Conservation (phyloP, 345 rosid genomes). For the Gossypium australe region DNA sequence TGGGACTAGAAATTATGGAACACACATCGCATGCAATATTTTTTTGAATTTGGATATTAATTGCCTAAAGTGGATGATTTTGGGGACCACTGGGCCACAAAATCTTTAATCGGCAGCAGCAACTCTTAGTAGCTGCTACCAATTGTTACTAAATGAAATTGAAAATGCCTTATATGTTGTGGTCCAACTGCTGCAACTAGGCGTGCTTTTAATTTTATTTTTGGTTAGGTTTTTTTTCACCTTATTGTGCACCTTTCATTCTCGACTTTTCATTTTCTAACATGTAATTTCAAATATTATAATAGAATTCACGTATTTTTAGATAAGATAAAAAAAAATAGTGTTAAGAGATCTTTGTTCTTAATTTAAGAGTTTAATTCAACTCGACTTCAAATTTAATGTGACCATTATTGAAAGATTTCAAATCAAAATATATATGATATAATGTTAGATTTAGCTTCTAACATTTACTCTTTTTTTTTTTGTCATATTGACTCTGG, state of each 20-base stretch:
- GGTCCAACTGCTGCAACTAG: conserved; percentile 15
- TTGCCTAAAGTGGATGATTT: not conserved
- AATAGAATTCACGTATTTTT: not conserved
- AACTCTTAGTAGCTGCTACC: not conserved
- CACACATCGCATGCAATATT: not conserved
- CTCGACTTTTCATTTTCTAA: not conserved
- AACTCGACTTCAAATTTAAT: no score
- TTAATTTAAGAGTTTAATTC: no score
- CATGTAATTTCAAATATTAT: not conserved
- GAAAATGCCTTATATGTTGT: conserved; percentile 1
- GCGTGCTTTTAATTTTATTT: not conserved
- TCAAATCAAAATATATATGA: no score
- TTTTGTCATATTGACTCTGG: accelerated
- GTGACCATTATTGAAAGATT: no score
- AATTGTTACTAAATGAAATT: not conserved
- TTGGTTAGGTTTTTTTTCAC: not conserved
- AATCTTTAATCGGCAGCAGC: conserved; percentile 6
- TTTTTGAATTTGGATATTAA: not conserved
- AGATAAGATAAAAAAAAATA: no score
- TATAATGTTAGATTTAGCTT: no score
- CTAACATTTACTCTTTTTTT: no score
- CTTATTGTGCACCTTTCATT: not conserved
- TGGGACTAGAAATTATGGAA: not conserved
- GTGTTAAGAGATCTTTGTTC: no score
- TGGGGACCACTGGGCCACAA: conserved; percentile 8